These are phyloP conservation scores for Apiospora kogelbergensis DNA, from an alignment of 2,329 filamentous ascomycete genomes.

Conservation along the genomic window DNA sequence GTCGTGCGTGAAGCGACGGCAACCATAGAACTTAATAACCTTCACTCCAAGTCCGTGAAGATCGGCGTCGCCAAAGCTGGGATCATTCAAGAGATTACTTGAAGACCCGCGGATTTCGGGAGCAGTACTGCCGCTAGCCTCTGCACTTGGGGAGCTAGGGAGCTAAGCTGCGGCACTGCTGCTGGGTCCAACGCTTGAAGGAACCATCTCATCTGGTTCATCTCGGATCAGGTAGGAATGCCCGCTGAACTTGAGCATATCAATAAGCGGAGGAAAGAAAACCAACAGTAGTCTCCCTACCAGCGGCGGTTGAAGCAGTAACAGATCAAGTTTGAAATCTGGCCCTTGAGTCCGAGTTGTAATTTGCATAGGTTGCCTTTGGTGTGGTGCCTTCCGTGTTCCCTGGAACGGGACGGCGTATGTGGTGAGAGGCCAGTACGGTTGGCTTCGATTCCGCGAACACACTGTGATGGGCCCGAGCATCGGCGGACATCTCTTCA, in stretches of 20 bases:
- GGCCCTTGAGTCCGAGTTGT: neutral
- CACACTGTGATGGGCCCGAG: too few species aligned
- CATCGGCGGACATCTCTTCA: too few species aligned
- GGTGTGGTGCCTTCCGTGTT: neutral
- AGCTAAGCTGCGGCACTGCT: neutral
- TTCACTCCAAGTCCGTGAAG: too few species aligned
- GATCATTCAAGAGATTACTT: neutral
- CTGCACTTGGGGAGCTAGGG: neutral
- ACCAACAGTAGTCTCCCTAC: neutral
- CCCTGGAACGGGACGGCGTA: neutral
- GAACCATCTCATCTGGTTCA: neutral
- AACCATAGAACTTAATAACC: slow-evolving; percentile 8
- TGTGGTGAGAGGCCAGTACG: neutral
- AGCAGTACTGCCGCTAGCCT: neutral
- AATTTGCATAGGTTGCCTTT: neutral
- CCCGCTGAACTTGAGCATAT: slow-evolving; percentile 98
- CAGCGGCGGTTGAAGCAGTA: neutral
- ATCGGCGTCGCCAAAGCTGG: too few species aligned
- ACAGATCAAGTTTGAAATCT: neutral
- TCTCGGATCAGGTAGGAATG: slow-evolving; percentile 36
- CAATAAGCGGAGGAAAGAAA: neutral
- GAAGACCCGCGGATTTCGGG: neutral
- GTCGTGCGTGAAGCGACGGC: slow-evolving; percentile 6
- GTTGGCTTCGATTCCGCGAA: too few species aligned
- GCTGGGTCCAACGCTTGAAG: slow-evolving; percentile 14